Base-by-base conservation (phyloP, 441 rosid species). In the Populus hybrid region DNA sequence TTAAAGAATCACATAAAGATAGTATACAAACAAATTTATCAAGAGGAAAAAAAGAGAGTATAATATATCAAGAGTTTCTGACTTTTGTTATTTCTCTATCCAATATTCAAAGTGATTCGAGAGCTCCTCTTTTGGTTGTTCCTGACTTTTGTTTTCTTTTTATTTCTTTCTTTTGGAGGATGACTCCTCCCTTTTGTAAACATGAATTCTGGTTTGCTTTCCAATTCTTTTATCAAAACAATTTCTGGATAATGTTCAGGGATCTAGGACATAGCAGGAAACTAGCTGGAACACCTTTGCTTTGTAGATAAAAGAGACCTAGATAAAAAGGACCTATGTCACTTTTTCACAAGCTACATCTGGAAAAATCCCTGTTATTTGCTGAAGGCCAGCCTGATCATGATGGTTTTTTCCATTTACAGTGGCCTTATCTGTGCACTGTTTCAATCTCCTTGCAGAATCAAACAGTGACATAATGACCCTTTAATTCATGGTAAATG, bases 401-500 rank as follows among this genome's bases (percentile, higher is more conserved):
- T 16, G 16, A 8, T 16, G 16, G 16, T 50, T 61, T 35, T 66
- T 34, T 18, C 36, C 65, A 40, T 36, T 66, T 20, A 9, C 50
- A 26, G 20, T 30, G 9, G 23, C 12, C 20, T 36, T 36, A 4
- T 73, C 21, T n/a, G 32, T 42, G 59, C 20, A 28, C 30, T 65
- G 5, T 34, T 38, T 63, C 30, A 24, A 46, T 42, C n/a, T 69
- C 8, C 38, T 50, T 76, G 73, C 11, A 10, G 74, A 78, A 75
- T 30, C 26, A n/a, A 68, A 66, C 40, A n/a, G 57, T 69, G 74
- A 70, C 40, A 42, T n/a, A 61, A 46, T 8, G 11, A 38, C 42
- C 11, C 42, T 38, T 69, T 28, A 61, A 64, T 21, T 72, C 4
- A 14, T 23, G 40, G 36, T 63, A 30, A 70, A 70, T 71, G 26